phyloP scores from a whole-genome alignment of 2,329 filamentous ascomycete species.

The Elsinoe arachidis region DNA sequence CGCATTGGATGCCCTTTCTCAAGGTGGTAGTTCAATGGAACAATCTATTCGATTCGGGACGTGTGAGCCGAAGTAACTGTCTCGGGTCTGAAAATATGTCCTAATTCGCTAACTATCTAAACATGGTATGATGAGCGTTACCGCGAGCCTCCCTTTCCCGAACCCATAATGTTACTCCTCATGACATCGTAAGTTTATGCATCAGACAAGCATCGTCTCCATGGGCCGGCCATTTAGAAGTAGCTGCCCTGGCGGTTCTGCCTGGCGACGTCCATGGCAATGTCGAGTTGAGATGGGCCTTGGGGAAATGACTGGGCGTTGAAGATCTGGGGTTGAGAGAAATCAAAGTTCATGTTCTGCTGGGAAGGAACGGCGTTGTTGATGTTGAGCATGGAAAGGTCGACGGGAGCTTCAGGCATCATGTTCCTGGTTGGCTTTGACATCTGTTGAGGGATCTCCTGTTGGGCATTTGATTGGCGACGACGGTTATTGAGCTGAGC shows the following conservation, averaged over 20 bases:
- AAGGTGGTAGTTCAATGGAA: neutral
- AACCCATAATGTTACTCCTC: neutral
- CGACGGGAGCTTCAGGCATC: conserved; percentile 69
- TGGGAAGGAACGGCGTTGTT: conserved; percentile 29
- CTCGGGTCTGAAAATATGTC: neutral
- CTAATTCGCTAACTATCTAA: conserved; percentile 7
- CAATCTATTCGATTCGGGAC: too few species aligned
- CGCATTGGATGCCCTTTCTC: neutral
- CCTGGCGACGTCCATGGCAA: conserved; percentile 9
- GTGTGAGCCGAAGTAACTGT: too few species aligned
- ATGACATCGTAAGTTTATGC: neutral
- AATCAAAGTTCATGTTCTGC: conserved; percentile 18
- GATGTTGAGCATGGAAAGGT: conserved; percentile 64
- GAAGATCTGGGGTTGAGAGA: conserved; percentile 59
- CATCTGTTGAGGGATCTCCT: conserved; percentile 24
- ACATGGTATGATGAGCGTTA: neutral
- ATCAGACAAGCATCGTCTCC: neutral
- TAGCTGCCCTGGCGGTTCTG: conserved; percentile 12
- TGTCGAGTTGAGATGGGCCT: conserved; percentile 13
- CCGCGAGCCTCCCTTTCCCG: neutral
- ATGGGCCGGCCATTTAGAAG: neutral
- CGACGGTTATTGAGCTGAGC: conserved; percentile 12
- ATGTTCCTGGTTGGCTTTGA: conserved; percentile 65
- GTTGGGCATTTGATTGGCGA: conserved; percentile 17
- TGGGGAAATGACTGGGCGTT: conserved; percentile 61